Percentiles rank a stretch among this genome's conserved stretches.
These are phyloP conservation scores for Albophoma yamanashiensis DNA, from an alignment of 2,329 filamentous ascomycete species.

Conservation along the genomic window DNA sequence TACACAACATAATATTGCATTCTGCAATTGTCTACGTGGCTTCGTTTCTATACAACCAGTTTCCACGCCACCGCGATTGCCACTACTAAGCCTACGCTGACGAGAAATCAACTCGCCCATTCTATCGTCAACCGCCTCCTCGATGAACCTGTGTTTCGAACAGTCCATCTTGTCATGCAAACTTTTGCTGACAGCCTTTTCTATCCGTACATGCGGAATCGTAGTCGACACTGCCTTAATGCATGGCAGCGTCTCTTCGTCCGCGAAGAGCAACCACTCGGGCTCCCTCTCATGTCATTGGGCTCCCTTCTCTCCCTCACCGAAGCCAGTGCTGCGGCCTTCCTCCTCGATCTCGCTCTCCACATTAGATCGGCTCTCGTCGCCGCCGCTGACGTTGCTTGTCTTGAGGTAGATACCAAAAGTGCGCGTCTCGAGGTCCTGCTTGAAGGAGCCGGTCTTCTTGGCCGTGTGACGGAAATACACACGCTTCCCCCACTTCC, in stretches of 20 bases:
- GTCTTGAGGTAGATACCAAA: conserved; percentile 20
- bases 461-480: conserved; percentile 12
- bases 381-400: conserved; percentile 9
- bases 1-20: neutral
- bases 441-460: conserved; percentile 7
- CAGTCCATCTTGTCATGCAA: neutral
- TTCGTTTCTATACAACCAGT: neutral
- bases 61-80: neutral
- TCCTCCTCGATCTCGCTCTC: conserved; percentile 6
- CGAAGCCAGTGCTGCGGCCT: neutral
- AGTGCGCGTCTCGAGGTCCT: conserved; percentile 19
- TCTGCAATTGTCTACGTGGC: neutral
- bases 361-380: neutral
- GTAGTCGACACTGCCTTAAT: neutral
- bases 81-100: neutral
- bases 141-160: neutral
- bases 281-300: conserved; percentile 9
- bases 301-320: conserved; percentile 1
- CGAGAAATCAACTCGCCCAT: neutral
- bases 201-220: neutral
- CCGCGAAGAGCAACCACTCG: neutral
- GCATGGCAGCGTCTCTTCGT: neutral
- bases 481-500: conserved; percentile 48
- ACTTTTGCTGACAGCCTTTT: neutral
- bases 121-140: neutral